A percentile compares a stretch with the other conserved stretches of the same genome.
Conservation (phyloP, 1,284 basidiomycete species). For the Rhodotorula sp. region DNA sequence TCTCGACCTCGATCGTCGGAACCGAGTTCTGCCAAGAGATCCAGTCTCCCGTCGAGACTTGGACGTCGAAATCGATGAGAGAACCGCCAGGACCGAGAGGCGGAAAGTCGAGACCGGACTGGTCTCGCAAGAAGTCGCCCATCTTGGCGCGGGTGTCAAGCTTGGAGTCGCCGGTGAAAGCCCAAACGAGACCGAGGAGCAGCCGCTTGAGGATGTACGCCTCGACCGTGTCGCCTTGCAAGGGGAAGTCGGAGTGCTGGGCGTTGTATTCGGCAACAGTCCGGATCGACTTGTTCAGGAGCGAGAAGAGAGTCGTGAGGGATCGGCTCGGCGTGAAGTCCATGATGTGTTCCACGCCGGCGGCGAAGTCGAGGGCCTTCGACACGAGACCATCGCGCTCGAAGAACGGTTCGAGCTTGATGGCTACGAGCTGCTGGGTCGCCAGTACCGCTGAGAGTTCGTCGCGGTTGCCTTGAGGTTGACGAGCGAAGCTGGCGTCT, state of each 20-base stretch:
- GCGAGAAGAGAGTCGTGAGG: slow-evolving; percentile 91
- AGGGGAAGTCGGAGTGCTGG: slow-evolving; percentile 92
- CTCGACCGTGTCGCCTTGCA: slow-evolving; percentile 77
- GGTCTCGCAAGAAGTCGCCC: slow-evolving; percentile 80
- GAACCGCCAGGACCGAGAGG: slow-evolving; percentile 66
- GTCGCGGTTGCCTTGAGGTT: slow-evolving; percentile 50
- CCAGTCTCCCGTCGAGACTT: slow-evolving; percentile 84
- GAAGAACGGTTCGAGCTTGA: slow-evolving; percentile 78
- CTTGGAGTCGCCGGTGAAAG: slow-evolving; percentile 93
- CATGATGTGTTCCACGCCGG: slow-evolving; percentile 93
- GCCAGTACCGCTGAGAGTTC: slow-evolving; percentile 65
- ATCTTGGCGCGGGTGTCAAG: slow-evolving; percentile 84
- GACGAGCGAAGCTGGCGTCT: slow-evolving; percentile 45
- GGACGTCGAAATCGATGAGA: slow-evolving; percentile 93
- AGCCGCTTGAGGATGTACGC: slow-evolving; percentile 89
- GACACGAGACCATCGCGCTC: slow-evolving; percentile 76
- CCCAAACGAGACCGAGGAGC: slow-evolving; percentile 92
- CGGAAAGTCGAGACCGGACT: slow-evolving; percentile 88
- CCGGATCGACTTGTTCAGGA: slow-evolving; percentile 92
- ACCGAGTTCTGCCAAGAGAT: slow-evolving; percentile 86
- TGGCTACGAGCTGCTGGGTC: slow-evolving; percentile 74
- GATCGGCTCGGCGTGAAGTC: slow-evolving; percentile 91
- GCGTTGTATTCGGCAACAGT: slow-evolving; percentile 93
- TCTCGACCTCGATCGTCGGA: slow-evolving; percentile 93
- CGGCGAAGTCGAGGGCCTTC: slow-evolving; percentile 73